Evolutionary conservation across 1,284 basidiomycete genomes (phyloP).

Genomic region (Stereum hirsutum): DNA sequence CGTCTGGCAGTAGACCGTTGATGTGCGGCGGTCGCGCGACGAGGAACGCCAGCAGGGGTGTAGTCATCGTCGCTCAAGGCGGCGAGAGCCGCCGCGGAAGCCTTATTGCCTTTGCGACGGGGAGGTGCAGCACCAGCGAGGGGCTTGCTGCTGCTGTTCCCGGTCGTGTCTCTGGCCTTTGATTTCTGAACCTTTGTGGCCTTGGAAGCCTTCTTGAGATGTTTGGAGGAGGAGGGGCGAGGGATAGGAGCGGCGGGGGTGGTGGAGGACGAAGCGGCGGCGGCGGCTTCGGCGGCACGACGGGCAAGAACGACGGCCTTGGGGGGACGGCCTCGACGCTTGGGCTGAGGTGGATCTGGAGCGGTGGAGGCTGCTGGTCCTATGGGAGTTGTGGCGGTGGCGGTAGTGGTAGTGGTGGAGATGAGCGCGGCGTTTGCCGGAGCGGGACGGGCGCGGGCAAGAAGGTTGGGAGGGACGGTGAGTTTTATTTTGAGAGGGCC

Average conservation of each 20-base stretch:
- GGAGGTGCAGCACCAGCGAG: too few relatives aligned
- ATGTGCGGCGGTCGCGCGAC: slow-evolving; percentile 5
- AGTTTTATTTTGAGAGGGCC: slow-evolving; percentile 63
- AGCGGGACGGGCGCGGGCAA: slow-evolving; percentile 8
- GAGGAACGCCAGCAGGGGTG: slow-evolving; percentile 24
- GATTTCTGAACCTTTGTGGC: slow-evolving; percentile 18
- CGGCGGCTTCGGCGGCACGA: too few relatives aligned
- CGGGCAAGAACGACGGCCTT: too few relatives aligned
- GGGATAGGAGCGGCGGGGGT: slow-evolving; percentile 19
- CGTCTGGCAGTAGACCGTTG: too few relatives aligned
- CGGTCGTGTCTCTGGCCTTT: slow-evolving; percentile 29
- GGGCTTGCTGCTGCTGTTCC: too few relatives aligned
- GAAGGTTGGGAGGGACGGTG: slow-evolving; percentile 42
- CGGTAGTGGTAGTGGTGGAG: slow-evolving; percentile 8
- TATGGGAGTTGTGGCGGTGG: slow-evolving; percentile 13
- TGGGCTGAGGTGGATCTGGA: too few relatives aligned
- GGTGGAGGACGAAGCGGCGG: too few relatives aligned
- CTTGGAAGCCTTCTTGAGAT: slow-evolving; percentile 25
- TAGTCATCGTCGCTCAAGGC: slow-evolving; percentile 19
- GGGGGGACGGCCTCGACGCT: slow-evolving; percentile 46
- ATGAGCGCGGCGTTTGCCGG: slow-evolving; percentile 6
- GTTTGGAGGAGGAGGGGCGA: slow-evolving; percentile 14
- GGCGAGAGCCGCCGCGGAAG: slow-evolving; percentile 18
- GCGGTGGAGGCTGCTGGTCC: too few relatives aligned
- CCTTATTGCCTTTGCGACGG: slow-evolving; percentile 16